Evolutionary conservation across 345 rosid species (phyloP), one percentile per base, ranked within the genome.

Genomic region (Hevea brasiliensis): DNA sequence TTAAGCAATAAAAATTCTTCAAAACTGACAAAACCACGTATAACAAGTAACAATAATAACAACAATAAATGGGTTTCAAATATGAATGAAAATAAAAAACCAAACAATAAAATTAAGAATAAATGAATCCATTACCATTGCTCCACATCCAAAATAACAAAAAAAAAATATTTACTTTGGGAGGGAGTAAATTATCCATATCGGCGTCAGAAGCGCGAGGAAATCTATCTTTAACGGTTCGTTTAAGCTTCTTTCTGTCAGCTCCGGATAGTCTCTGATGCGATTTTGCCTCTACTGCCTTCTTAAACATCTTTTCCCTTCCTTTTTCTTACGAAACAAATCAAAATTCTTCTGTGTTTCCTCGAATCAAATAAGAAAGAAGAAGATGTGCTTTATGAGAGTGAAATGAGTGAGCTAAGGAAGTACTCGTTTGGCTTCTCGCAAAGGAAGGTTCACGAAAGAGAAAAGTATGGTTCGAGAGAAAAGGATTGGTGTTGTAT

Each of bases 211-310:
- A 87, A 76, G 87, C 84, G 58, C 89, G 82, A 44, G 84, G 84
- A 77, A 95, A 89, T 79, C 74, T 84, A 70, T 83, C 94, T 15
- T 88, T 82, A 77, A 95, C 60, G 13, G 83, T 80, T 51, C 99
- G 89, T 21, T 84, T 92, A 50, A 95, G 90, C 84, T 92, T 95
- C 82, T 92, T 95, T 76, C 83, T 80, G 78, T 95, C 99, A 2
- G 98, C 99, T 61, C 99, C 99, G 6, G 99, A 95, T 56, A 95
- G 96, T 70, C 98, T 83, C 84, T 95, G 99, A 74, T 89, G 92
- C 51, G 87, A 83, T 85, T 92, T 95, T 0, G 96, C 96, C 72
- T 95, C 99, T 6, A 87, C 86, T 68, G 89, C 85, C 88, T 95
- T 95, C 90, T 89, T 95, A 85, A 95, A 95, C 99, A 92, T 92